Conservation (phyloP, 345 rosid species). For the Chamaenerion angustifolium region DNA sequence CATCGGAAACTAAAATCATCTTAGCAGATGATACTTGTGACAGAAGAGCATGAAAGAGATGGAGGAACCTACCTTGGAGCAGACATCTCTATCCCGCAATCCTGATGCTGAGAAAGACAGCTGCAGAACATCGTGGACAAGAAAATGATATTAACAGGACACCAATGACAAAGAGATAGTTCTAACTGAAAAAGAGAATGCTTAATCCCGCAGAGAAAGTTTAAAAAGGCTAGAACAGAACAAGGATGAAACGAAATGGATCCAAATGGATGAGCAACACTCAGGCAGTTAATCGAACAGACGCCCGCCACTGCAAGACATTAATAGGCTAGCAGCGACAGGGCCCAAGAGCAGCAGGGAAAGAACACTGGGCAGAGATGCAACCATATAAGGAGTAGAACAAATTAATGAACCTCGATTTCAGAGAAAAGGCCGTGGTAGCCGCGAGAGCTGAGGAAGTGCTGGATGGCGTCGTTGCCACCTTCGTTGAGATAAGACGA, state of each 20-base stretch:
- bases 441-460: slow-evolving; percentile 30
- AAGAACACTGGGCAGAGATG: too few species aligned
- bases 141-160: background rate
- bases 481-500: slow-evolving; percentile 20
- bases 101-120: slow-evolving; percentile 68
- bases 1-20: background rate
- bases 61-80: slow-evolving; percentile 58
- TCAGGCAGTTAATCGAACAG: too few species aligned
- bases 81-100: slow-evolving; percentile 56
- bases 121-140: slow-evolving; percentile 22
- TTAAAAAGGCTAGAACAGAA: slow-evolving; percentile 61
- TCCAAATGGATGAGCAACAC: too few species aligned
- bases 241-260: too few species aligned
- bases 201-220: background rate
- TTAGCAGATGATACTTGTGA: background rate
- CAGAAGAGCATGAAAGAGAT: background rate
- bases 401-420: slow-evolving; percentile 52
- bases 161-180: background rate
- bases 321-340: too few species aligned
- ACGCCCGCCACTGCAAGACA: too few species aligned
- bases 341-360: too few species aligned
- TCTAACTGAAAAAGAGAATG: slow-evolving; percentile 3
- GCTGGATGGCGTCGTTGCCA: slow-evolving; percentile 40
- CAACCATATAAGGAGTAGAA: slow-evolving; percentile 6
- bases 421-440: slow-evolving; percentile 48